Evolutionary conservation across 176 grass and related monocot species (phyloP), one percentile per base, ranked within the genome.

Genomic region (Typha latifolia): DNA sequence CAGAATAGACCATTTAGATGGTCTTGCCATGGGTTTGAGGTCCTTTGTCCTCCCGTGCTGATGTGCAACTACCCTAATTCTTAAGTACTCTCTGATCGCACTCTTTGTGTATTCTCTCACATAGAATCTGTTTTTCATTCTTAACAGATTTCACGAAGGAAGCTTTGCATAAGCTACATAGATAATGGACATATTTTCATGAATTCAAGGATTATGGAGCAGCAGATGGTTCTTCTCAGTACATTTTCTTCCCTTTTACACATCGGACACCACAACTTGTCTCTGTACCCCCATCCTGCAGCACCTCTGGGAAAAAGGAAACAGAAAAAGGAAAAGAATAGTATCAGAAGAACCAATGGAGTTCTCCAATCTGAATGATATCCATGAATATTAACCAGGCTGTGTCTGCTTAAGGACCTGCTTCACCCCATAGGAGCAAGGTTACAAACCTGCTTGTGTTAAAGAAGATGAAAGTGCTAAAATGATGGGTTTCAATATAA

Each of bases 231-330:
- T 19, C 53, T 59, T 59, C 53, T 59, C 53, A 59, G 16, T 59
- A 59, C 53, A 59, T 59, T 57, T 57, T 18, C 53, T 21, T 59
- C 20, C 20, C 53, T 59, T 59, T 22, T 59, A 55, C 53, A 59
- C 20, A 7, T 59, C 16, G 4, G 20, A 21, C 6, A 43, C 8
- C 37, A 43, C 8, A 43, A 43, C 37, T 43, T 43, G 37, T 43
- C 8, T 43, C 37, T 9, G 37, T 9, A 1, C 37, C 37, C 37
- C 37, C 34, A 43, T 14, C 53, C 53, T 57, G 15, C 15, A 5
- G 5, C 53, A 5, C 13, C 20, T 20, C 53, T 9, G 9, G 20
- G 20, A 56, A 59, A 59, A 59, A 14, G n/a, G 11, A 10, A 59
- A 59, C 8, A 59, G 14, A 18, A 55, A 55, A 55, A 18, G 51